These are phyloP conservation scores for Trichoderma asperellum DNA, from an alignment of 2,329 filamentous ascomycete genomes.

Conservation along the genomic window DNA sequence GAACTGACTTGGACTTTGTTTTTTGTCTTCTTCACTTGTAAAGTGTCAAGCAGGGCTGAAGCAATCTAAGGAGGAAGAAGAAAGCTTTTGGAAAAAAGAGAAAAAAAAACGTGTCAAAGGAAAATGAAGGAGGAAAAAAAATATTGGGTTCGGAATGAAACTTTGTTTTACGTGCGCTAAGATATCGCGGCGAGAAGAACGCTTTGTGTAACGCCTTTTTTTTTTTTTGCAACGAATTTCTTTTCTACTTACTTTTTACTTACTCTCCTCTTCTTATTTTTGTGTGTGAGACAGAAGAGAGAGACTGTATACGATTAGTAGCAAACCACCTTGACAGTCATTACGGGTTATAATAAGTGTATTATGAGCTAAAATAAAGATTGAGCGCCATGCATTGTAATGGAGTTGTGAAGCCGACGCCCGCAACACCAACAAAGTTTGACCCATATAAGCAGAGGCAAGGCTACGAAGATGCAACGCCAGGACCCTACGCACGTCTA, in stretches of 20 bases:
- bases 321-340: constrained; percentile 28
- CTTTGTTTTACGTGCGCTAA: constrained; percentile 5
- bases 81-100: background rate
- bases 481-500: constrained; percentile 16
- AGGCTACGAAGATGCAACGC: background rate
- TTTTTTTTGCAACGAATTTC: constrained; percentile 22
- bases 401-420: background rate
- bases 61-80: background rate
- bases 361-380: background rate
- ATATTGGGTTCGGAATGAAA: constrained; percentile 8
- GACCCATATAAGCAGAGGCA: background rate
- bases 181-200: constrained; percentile 21
- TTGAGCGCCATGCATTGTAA: background rate
- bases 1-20: constrained; percentile 1
- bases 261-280: constrained; percentile 2
- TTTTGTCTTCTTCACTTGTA: background rate
- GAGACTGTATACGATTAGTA: constrained; percentile 26
- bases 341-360: constrained; percentile 26
- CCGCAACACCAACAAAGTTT: constrained; percentile 5
- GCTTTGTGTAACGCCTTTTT: constrained; percentile 26
- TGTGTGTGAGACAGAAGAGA: background rate
- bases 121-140: constrained; percentile 17
- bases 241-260: background rate
- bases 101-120: constrained; percentile 3
- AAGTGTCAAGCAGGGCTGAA: background rate